phyloP scores from a whole-genome alignment of 2,329 filamentous ascomycete species.

The Epichloe festucae region DNA sequence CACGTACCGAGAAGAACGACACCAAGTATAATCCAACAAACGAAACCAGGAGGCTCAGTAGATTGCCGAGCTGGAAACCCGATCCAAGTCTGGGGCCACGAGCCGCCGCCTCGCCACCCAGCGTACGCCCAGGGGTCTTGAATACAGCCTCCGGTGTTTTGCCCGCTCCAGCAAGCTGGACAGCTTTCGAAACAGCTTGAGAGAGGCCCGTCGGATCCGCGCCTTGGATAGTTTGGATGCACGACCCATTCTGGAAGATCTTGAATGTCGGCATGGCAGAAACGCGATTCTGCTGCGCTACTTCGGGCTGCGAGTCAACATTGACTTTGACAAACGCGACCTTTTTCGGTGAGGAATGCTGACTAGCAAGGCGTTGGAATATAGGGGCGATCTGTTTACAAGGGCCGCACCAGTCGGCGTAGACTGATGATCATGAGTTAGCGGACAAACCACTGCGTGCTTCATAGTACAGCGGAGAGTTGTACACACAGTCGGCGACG shows the following conservation, averaged over 20 bases:
- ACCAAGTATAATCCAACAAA: constrained; percentile 50
- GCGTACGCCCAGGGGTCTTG: constrained; percentile 41
- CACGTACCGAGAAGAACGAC: constrained; percentile 46
- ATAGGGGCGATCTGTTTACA: constrained; percentile 35
- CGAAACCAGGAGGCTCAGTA: constrained; percentile 36
- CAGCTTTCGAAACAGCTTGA: constrained; percentile 59
- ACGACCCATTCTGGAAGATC: constrained; percentile 65
- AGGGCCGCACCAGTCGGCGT: constrained; percentile 37
- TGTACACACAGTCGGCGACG: constrained; percentile 72
- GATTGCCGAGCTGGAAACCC: constrained; percentile 24
- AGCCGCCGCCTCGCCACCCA: constrained; percentile 30
- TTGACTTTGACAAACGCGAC: constrained; percentile 13
- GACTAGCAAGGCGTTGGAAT: constrained; percentile 35
- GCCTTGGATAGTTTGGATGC: constrained; percentile 66
- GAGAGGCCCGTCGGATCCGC: constrained; percentile 68
- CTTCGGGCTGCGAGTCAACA: constrained; percentile 13
- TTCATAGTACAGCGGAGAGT: neutral
- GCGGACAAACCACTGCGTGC: neutral
- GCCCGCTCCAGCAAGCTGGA: constrained; percentile 36
- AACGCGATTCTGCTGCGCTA: constrained; percentile 57
- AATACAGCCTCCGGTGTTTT: constrained; percentile 33
- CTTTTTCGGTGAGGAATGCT: constrained; percentile 12
- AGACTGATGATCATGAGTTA: constrained; percentile 57
- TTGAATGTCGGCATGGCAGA: constrained; percentile 91
- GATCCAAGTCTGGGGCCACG: constrained; percentile 11